Evolutionary conservation across 139 green algal genomes (phyloP).

Genomic region (Raphidocelis subcapitata): DNA sequence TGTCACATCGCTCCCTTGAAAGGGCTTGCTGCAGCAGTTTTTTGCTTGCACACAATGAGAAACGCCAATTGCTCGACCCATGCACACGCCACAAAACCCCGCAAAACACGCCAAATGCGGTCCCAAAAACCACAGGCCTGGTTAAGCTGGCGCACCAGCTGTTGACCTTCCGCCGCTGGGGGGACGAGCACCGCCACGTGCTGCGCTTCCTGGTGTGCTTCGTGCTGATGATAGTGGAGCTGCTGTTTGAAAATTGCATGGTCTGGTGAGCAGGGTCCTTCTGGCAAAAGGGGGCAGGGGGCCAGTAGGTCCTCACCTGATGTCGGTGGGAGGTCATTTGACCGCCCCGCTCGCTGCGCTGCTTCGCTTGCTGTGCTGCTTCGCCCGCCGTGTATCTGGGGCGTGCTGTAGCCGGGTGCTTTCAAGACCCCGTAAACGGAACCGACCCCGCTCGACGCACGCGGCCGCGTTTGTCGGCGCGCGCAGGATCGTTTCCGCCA

Average conservation of each 20-base stretch:
- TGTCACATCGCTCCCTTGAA: too few relatives aligned
- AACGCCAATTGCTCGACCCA: too few relatives aligned
- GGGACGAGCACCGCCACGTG: slow-evolving; percentile 56
- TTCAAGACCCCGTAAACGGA: too few relatives aligned
- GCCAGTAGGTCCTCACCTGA: neutral
- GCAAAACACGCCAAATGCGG: too few relatives aligned
- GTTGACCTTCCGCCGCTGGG: slow-evolving; percentile 56
- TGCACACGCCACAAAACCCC: too few relatives aligned
- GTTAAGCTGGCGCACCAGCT: slow-evolving; percentile 37
- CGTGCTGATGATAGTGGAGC: slow-evolving; percentile 46
- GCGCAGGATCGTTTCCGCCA: slow-evolving; percentile 70
- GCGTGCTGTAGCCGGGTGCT: too few relatives aligned
- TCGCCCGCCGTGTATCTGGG: neutral
- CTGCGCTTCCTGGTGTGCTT: slow-evolving; percentile 56
- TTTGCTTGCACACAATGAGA: too few relatives aligned
- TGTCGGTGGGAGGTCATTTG: neutral
- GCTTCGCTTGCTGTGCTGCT: neutral
- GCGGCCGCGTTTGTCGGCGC: too few relatives aligned
- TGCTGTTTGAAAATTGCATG: slow-evolving; percentile 63
- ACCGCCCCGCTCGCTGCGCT: neutral
- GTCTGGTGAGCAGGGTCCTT: slow-evolving; percentile 42
- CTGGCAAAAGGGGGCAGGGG: neutral
- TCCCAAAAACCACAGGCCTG: slow-evolving; percentile 21
- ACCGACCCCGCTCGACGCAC: too few relatives aligned
- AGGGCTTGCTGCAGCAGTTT: too few relatives aligned